These are phyloP conservation scores for Rubia yunnanensis DNA, from an alignment of 257 asterid genomes.

Conservation along the genomic window DNA sequence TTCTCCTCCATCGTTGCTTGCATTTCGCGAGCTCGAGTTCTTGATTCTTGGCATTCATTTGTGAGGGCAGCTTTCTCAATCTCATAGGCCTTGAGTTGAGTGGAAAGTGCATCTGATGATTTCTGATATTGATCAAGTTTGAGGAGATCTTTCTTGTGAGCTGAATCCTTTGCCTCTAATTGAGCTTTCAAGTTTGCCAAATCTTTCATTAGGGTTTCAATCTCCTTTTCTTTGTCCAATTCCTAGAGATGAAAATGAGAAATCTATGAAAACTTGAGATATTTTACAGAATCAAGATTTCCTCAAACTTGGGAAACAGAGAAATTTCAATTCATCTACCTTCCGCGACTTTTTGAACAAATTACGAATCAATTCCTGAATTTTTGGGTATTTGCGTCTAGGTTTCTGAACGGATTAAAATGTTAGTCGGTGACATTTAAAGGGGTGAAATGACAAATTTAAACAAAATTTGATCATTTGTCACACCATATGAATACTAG, in stretches of 20 bases:
- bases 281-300: background rate
- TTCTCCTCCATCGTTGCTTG: constrained; percentile 23
- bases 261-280: background rate
- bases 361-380: background rate
- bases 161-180: constrained; percentile 47
- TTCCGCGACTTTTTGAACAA: background rate
- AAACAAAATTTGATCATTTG: no score
- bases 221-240: constrained; percentile 23
- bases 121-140: constrained; percentile 38
- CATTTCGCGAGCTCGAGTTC: constrained; percentile 22
- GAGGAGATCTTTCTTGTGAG: constrained; percentile 40
- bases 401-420: background rate
- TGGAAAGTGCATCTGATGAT: constrained; percentile 33
- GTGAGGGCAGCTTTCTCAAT: constrained; percentile 32
- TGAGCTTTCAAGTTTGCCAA: constrained; percentile 34
- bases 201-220: constrained; percentile 31
- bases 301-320: background rate
- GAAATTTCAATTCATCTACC: background rate
- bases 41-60: constrained; percentile 27
- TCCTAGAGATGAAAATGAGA: constrained; percentile 17
- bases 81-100: constrained; percentile 34
- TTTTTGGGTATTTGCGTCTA: background rate
- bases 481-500: no score
- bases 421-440: background rate
- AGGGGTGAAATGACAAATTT: background rate